Evolutionary conservation across 352 stramenopile genomes (phyloP), one percentile per base, ranked within the genome.

Genomic region (Discostella stelligera): DNA sequence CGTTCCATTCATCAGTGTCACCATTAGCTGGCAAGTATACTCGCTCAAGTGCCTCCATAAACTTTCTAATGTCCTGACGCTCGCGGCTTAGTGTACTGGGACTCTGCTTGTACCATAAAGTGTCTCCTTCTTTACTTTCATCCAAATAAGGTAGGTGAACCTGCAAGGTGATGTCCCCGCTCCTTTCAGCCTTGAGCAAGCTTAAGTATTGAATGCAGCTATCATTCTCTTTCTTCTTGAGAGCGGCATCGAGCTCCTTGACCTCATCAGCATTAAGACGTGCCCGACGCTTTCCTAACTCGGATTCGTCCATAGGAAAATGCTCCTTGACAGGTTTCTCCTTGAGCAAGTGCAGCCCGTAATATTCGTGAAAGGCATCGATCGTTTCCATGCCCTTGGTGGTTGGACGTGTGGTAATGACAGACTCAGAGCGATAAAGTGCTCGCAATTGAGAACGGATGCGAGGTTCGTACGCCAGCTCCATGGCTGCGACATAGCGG

Each of bases 291-390:
- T 79, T 71, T 20, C 78, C 69, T 25, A 76, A 60, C 60, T 91
- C 82, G 16, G 54, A 63, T 68, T 86, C 61, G 30, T 89, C 77
- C 73, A 90, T 81, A 0, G 83, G 82, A 73, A 94, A 91, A 71
- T 93, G 87, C n/a, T 93, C 87, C 53, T 85, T 87, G 0, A 92
- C 72, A n/a, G 79, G 79, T 61, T 93, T 94, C 44, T 88, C 74
- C 27, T 79, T 77, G 48, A 94, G 83, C 16, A 93, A 63, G 20
- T 94, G 89, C 16, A 94, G 72, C 4, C 89, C 89, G 70, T 91
- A 93, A 68, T 89, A 89, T 56, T 94, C 89, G 74, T 93, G 87
- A 68, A 93, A 93, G 7, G 80, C 75, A 86, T 93, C 89, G 59
- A 94, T 92, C 4, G 68, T 58, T 48, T 80, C 82, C 13, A 85